Conservation (phyloP, 768 basidiomycete genomes). For the Hortiboletus campestris region DNA sequence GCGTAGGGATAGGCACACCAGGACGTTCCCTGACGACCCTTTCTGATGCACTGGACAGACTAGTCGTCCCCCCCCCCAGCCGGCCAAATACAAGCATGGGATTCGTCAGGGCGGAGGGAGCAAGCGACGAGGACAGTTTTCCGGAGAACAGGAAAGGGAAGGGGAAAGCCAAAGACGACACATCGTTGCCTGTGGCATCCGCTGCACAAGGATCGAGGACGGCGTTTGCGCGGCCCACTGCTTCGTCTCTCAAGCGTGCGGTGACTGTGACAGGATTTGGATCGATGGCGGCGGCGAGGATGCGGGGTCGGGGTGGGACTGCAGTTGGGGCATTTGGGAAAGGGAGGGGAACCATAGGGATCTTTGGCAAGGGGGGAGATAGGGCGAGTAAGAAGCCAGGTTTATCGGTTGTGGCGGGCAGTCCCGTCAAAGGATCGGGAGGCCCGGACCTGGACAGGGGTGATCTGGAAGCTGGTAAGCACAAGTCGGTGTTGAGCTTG, state of each 20-base stretch:
- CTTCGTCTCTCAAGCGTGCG: constrained; percentile 30
- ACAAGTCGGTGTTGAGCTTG: background rate
- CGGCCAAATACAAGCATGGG: constrained; percentile 72
- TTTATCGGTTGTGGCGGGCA: constrained; percentile 44
- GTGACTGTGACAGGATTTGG: constrained; percentile 15
- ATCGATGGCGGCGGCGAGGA: background rate
- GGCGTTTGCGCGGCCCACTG: constrained; percentile 30
- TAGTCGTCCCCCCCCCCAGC: constrained; percentile 62
- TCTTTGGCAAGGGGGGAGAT: constrained; percentile 23
- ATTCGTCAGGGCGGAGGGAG: constrained; percentile 41
- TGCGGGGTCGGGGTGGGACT: constrained; percentile 3
- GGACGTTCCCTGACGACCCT: constrained; percentile 58
- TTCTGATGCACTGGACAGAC: constrained; percentile 65
- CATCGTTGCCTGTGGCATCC: constrained; percentile 8
- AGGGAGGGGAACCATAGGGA: constrained; percentile 15
- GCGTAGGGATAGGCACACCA: background rate
- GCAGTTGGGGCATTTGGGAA: background rate
- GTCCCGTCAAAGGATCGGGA: constrained; percentile 43
- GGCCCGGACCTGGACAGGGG: background rate
- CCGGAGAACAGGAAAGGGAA: constrained; percentile 16
- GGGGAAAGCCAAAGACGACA: constrained; percentile 23
- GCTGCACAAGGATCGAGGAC: background rate
- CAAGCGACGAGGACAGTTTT: background rate
- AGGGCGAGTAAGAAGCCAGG: constrained; percentile 44
- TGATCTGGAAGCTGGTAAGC: background rate